A percentile compares a stretch with the other conserved stretches of the same genome.
phyloP scores from a whole-genome alignment of 1,284 basidiomycete species.

The Kwoniella shivajii region DNA sequence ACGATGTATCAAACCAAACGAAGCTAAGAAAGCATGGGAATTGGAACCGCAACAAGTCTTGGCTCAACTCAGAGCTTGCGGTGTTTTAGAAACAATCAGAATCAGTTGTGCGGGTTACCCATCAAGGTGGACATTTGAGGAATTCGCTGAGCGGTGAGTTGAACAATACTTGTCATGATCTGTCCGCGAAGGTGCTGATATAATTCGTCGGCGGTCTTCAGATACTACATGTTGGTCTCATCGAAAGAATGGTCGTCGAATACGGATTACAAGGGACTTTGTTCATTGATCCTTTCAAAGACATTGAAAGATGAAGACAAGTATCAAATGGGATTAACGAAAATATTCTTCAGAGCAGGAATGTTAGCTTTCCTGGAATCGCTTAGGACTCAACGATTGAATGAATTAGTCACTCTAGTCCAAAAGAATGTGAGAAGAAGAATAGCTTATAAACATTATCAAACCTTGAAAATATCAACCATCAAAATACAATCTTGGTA shows the following conservation, averaged over 20 bases:
- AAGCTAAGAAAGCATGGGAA: constrained; percentile 94
- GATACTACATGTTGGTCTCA: constrained; percentile 94
- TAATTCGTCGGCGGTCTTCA: constrained; percentile 43
- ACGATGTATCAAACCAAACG: constrained; percentile 99
- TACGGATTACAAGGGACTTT: constrained; percentile 78
- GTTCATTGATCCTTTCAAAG: constrained; percentile 77
- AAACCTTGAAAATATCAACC: constrained; percentile 68
- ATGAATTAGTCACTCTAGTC: constrained; percentile 87
- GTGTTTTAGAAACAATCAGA: constrained; percentile 97
- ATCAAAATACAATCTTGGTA: constrained; percentile 93
- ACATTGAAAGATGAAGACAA: constrained; percentile 93
- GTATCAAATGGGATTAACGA: constrained; percentile 94
- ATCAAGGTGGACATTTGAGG: constrained; percentile 97
- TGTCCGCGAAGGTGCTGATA: neutral
- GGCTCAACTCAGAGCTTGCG: constrained; percentile 93
- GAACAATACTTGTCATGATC: neutral
- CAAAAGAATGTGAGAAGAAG: constrained; percentile 94
- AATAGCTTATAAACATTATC: constrained; percentile 81
- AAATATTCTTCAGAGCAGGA: constrained; percentile 99
- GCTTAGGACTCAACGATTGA: constrained; percentile 81
- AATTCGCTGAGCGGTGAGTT: constrained; percentile 93
- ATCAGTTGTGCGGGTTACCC: constrained; percentile 99
- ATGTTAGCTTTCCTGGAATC: constrained; percentile 98
- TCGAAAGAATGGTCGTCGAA: constrained; percentile 76
- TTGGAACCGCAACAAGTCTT: constrained; percentile 95